Evolutionary conservation across 192 early-diverging fungal genomes (phyloP), one percentile per base, ranked within the genome.

Genomic region (Rhizophagus clarus): DNA sequence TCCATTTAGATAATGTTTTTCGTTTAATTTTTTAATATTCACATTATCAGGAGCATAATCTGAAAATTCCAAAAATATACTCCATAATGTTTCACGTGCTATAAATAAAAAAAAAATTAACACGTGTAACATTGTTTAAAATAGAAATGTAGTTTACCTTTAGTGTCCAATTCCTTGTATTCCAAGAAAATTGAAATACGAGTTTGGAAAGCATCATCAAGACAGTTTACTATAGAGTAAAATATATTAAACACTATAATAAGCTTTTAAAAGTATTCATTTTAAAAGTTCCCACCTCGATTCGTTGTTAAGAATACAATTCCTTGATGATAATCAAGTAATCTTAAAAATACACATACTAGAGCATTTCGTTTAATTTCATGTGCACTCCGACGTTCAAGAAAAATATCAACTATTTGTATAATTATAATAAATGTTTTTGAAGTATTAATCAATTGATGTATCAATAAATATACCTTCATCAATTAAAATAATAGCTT

Each of bases 281-380:
- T 42, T 20, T 12, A n/a, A 45, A 42, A 20, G n/a, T 83, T 81
- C 28, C 29, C 29, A 10, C 90, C 90, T 17, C 90, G 74, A 72
- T 91, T 91, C 10, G 90, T 91, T 9, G 90, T 91, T 29, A 91
- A 77, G 74, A 91, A 91, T 20, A 91, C 80, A 61, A 91, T 91
- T 7, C 90, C 90, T 47, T 82, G 86, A 61, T 91, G 88, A 77
- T 91, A 91, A 77, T 91, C 90, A 15, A 91, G 68, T 49, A 91
- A 68, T 22, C 89, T 78, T 24, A 91, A 81, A 83, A 91, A 87
- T 45, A 92, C 86, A 62, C 87, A 83, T 4, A 90, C 89, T 81
- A 90, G 84, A 45, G 88, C 86, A 77, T 89, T 91, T 3, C 89
- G 79, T 15, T 87, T 42, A 10, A 91, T 79, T 42, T 91, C 90